A percentile compares a stretch with the other conserved stretches of the same genome.
These are phyloP conservation scores for Lachnum nothofagi DNA, from an alignment of 2,329 filamentous ascomycete genomes.

Conservation along the genomic window DNA sequence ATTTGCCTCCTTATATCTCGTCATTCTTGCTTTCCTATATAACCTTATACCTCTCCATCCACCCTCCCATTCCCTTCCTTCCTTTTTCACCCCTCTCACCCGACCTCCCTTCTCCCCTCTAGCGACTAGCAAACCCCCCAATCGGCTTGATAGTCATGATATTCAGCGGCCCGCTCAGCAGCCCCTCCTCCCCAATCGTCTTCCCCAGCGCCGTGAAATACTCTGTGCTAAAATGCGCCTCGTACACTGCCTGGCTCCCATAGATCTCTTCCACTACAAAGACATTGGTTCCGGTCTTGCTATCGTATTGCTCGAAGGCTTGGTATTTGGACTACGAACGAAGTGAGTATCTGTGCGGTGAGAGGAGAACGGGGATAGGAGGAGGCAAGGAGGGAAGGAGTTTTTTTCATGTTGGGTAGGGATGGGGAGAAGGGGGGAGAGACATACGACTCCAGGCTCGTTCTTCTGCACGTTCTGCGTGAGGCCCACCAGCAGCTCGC, in stretches of 20 bases:
- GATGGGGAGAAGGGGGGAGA: not conserved
- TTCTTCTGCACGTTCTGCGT: conserved; percentile 15
- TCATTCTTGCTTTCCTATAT: too few species aligned
- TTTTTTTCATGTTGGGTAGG: too few species aligned
- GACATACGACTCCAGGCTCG: conserved; percentile 12
- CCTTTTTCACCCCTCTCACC: too few species aligned
- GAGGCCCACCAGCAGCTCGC: conserved; percentile 13
- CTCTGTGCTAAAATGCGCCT: conserved; percentile 17
- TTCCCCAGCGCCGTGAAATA: conserved; percentile 13
- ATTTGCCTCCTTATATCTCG: too few species aligned
- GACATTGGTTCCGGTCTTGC: conserved; percentile 9
- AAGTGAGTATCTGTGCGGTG: too few species aligned
- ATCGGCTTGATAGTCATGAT: conserved; percentile 22
- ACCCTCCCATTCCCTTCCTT: too few species aligned
- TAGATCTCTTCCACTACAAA: conserved; percentile 20
- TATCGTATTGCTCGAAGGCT: conserved; percentile 16
- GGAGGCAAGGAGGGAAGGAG: too few species aligned
- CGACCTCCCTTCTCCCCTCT: not conserved
- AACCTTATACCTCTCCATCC: not conserved
- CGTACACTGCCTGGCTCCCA: conserved; percentile 10
- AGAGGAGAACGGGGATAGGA: too few species aligned
- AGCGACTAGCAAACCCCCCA: conserved; percentile 17
- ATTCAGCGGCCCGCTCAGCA: conserved; percentile 16
- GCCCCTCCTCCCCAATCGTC: conserved; percentile 6
- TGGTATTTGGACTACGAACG: conserved; percentile 15